A percentile compares a stretch with the other conserved stretches of the same genome.
Conservation (phyloP, 2,329 filamentous ascomycete species). For the Cercospora nicotianae region DNA sequence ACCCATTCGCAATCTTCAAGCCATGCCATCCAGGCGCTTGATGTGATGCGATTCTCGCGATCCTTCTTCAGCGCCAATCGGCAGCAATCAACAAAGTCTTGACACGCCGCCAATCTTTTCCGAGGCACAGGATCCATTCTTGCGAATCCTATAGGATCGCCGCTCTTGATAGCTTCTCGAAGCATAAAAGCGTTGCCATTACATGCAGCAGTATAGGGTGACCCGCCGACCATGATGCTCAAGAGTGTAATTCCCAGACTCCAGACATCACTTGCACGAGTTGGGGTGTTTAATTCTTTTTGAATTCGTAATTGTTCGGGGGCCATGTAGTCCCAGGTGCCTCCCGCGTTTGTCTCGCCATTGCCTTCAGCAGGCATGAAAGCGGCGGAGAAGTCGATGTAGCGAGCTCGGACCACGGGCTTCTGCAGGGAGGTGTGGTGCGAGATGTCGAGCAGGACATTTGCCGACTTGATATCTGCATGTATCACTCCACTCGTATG, state of each 20-base stretch:
- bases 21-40: conserved; percentile 37
- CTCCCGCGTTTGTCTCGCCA: conserved; percentile 38
- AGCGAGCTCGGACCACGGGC: conserved; percentile 36
- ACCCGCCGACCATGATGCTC: conserved; percentile 44
- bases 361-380: conserved; percentile 32
- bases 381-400: conserved; percentile 49
- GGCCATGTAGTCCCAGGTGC: conserved; percentile 52
- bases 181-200: conserved; percentile 45
- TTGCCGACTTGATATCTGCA: conserved; percentile 52
- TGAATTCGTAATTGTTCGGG: conserved; percentile 37
- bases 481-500: conserved; percentile 44
- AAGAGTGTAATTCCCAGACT: conserved; percentile 49
- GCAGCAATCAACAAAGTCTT: conserved; percentile 42
- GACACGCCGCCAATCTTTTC: conserved; percentile 37
- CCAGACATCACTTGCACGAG: conserved; percentile 46
- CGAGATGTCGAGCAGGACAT: conserved; percentile 44
- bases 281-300: conserved; percentile 35
- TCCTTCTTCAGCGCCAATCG: conserved; percentile 42
- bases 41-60: conserved; percentile 32
- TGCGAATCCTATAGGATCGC: conserved; percentile 44
- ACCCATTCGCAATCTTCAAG: conserved; percentile 32
- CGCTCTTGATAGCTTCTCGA: conserved; percentile 47
- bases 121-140: conserved; percentile 40
- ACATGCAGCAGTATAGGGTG: conserved; percentile 44
- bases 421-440: conserved; percentile 25